These are phyloP conservation scores for Viola pubescens DNA, from an alignment of 441 rosid species.

Conservation along the genomic window DNA sequence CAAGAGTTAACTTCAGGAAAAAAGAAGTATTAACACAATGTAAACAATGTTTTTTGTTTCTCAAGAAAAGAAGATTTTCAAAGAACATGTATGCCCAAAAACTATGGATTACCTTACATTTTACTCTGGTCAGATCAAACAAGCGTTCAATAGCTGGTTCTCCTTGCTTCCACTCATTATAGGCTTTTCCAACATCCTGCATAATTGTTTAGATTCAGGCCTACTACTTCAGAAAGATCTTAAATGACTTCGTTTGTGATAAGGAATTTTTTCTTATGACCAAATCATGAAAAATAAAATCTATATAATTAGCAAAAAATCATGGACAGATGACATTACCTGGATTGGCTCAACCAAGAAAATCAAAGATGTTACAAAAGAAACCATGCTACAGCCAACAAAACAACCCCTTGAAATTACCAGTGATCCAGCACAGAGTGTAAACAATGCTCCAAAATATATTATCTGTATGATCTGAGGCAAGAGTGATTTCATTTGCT, in stretches of 20 bases:
- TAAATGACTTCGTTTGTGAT: slow-evolving; percentile 10
- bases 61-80: no score
- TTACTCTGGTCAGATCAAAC: slow-evolving; percentile 52
- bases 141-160: slow-evolving; percentile 86
- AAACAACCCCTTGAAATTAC: slow-evolving; percentile 54
- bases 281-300: no score
- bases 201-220: slow-evolving; percentile 24
- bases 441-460: slow-evolving; percentile 61
- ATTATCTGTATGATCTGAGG: slow-evolving; percentile 73
- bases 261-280: no score
- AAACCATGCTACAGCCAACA: slow-evolving; percentile 56
- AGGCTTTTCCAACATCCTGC: slow-evolving; percentile 89
- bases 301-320: slow-evolving; percentile 6
- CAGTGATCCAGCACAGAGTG: slow-evolving; percentile 63
- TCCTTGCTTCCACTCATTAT: slow-evolving; percentile 90
- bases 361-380: slow-evolving; percentile 70
- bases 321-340: slow-evolving; percentile 31
- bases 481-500: slow-evolving; percentile 81
- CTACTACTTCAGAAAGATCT: slow-evolving; percentile 23
- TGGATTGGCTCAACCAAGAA: slow-evolving; percentile 88
- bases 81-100: not conserved
- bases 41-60: not conserved
- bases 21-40: not conserved
- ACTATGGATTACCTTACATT: slow-evolving; percentile 43
- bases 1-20: no score